Evolutionary conservation across 345 rosid species (phyloP).

Genomic region (Eucalyptus pauciflora): DNA sequence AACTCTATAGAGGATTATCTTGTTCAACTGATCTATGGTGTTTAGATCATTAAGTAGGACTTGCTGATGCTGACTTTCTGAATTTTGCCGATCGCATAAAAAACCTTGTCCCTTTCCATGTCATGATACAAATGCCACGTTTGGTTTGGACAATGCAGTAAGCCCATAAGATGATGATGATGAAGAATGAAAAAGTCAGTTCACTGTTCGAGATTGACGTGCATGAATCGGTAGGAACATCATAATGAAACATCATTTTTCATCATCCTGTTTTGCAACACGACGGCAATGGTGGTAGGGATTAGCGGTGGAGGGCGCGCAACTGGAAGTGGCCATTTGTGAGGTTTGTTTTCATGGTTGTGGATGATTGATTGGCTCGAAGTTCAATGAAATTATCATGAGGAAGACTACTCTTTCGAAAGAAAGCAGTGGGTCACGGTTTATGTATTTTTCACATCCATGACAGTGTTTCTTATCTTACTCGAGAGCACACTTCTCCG

Average conservation of each 20-base stretch:
- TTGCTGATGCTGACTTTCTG: background rate
- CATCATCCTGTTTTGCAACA: background rate
- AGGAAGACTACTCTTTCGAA: background rate
- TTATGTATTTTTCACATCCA: background rate
- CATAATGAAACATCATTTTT: background rate
- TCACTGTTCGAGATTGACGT: too few relatives aligned
- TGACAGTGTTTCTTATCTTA: background rate
- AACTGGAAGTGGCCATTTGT: background rate
- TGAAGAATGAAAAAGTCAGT: background rate
- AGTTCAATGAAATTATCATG: background rate
- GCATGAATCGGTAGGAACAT: background rate
- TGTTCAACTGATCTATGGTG: background rate
- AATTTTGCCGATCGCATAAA: background rate
- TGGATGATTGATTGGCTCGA: background rate
- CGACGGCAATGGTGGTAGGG: background rate
- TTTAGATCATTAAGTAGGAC: background rate
- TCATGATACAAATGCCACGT: background rate
- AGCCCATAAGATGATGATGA: background rate
- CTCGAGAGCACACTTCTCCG: background rate
- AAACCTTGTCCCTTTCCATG: background rate
- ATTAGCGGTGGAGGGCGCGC: background rate
- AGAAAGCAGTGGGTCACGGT: background rate
- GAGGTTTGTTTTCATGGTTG: background rate
- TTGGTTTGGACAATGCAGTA: background rate
- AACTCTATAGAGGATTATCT: background rate